Evolutionary conservation across 1,139 yeast species (phyloP).

Genomic region (Saccharomyces hybrid): DNA sequence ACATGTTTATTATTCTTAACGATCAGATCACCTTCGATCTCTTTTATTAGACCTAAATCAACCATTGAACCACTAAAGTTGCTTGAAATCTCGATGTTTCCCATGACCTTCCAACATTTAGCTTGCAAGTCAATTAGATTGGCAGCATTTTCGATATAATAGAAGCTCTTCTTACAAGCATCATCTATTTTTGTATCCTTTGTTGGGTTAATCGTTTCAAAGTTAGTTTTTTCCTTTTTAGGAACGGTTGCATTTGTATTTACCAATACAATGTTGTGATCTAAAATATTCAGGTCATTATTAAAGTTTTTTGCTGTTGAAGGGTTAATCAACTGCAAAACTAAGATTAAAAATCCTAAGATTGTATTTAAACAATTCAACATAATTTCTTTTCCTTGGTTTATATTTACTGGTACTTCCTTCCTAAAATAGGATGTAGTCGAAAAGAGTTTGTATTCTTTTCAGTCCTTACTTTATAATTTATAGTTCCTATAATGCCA

Average conservation of each 20-base stretch:
- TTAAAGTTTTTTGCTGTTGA: background rate
- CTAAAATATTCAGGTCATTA: background rate
- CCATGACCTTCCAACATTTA: conserved; percentile 22
- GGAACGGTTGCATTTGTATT: background rate
- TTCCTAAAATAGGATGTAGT: no score
- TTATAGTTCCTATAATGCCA: background rate
- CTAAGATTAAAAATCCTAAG: background rate
- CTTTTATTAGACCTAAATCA: conserved; percentile 42
- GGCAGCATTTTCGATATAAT: conserved; percentile 33
- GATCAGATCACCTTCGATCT: conserved; percentile 47
- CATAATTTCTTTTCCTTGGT: background rate
- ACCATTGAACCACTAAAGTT: conserved; percentile 46
- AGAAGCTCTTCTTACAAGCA: conserved; percentile 26
- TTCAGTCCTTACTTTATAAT: background rate
- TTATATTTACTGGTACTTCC: background rate
- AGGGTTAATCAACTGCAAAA: background rate
- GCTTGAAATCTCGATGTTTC: conserved; percentile 19
- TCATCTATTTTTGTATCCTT: conserved; percentile 7
- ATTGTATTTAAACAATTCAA: background rate
- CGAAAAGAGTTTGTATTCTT: background rate
- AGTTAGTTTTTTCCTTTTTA: background rate
- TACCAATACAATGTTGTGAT: background rate
- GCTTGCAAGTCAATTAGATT: conserved; percentile 38
- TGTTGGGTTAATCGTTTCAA: conserved; percentile 9
- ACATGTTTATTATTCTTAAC: conserved; percentile 47